phyloP scores from a whole-genome alignment of 768 basidiomycete species.

The Xerocomellus amylosporus region DNA sequence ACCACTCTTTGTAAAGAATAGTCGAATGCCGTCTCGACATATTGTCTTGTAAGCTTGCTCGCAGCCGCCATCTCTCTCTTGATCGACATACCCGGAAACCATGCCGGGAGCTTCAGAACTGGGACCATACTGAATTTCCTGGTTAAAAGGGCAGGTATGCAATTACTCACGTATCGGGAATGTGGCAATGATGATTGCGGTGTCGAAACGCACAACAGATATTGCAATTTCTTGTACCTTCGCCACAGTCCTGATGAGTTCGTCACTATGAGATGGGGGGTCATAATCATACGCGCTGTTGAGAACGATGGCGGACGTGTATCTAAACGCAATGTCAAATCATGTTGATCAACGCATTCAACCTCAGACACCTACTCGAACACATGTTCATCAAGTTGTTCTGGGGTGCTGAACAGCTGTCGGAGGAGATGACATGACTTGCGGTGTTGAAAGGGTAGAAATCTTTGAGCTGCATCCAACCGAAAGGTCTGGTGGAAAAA shows the following conservation, averaged over 20 bases:
- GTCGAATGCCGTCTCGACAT: background rate
- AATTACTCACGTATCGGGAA: conserved; percentile 6
- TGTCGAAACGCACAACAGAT: conserved; percentile 4
- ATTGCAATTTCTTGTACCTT: background rate
- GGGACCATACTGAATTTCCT: background rate
- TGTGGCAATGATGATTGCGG: background rate
- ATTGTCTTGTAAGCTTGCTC: background rate
- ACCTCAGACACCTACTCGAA: conserved; percentile 30
- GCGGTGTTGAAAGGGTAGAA: conserved; percentile 27
- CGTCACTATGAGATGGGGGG: conserved; percentile 1
- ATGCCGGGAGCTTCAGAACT: conserved; percentile 15
- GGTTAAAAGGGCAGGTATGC: background rate
- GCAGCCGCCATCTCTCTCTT: background rate
- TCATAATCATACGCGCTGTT: conserved; percentile 12
- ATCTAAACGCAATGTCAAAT: background rate
- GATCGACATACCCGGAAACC: conserved; percentile 11
- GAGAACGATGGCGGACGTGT: conserved; percentile 6
- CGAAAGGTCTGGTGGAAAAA: conserved; percentile 25
- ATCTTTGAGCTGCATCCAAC: conserved; percentile 15
- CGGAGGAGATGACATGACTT: conserved; percentile 31
- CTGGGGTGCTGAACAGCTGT: conserved; percentile 30
- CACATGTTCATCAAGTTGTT: conserved; percentile 9
- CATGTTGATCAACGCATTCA: background rate
- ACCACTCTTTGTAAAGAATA: conserved; percentile 7
- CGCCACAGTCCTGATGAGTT: background rate